Evolutionary conservation across 176 grass and related monocot genomes (phyloP).

Genomic region (Eragrostis nindensis): DNA sequence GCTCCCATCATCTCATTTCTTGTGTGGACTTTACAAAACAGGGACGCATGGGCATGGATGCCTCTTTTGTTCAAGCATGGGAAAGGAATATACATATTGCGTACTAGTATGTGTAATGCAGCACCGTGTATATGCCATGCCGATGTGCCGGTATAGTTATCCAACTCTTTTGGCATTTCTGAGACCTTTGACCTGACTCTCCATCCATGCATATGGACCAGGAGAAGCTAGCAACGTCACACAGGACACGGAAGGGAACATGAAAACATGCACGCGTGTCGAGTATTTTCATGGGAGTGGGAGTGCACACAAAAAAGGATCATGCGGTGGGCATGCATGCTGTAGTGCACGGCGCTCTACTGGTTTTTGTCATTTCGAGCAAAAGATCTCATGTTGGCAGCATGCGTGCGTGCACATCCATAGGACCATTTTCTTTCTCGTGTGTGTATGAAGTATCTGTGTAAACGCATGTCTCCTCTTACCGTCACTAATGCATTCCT

Average conservation of each 20-base stretch:
- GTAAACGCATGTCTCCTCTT: no score
- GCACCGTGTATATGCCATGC: neutral
- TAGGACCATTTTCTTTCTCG: no score
- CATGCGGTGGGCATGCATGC: neutral
- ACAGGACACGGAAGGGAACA: neutral
- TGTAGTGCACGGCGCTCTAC: neutral
- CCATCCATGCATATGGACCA: neutral
- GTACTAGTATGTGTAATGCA: slow-evolving; percentile 27
- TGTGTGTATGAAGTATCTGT: no score
- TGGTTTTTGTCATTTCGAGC: neutral
- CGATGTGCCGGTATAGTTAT: neutral
- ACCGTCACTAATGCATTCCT: no score
- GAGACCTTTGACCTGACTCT: neutral
- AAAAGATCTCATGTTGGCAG: neutral
- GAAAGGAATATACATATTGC: no score
- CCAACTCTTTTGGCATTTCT: neutral
- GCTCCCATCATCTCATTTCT: neutral
- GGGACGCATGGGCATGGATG: slow-evolving; percentile 5
- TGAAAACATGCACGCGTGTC: neutral
- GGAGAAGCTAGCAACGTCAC: neutral
- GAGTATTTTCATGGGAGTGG: neutral
- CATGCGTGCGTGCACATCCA: no score
- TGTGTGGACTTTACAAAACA: slow-evolving; percentile 1
- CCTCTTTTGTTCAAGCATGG: slow-evolving; percentile 23
- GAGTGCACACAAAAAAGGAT: neutral